Percentiles rank a stretch among this genome's conserved stretches.
These are phyloP conservation scores for Nadsonia starkeyi-henricii DNA, from an alignment of 1,139 yeast genomes.

Conservation along the genomic window DNA sequence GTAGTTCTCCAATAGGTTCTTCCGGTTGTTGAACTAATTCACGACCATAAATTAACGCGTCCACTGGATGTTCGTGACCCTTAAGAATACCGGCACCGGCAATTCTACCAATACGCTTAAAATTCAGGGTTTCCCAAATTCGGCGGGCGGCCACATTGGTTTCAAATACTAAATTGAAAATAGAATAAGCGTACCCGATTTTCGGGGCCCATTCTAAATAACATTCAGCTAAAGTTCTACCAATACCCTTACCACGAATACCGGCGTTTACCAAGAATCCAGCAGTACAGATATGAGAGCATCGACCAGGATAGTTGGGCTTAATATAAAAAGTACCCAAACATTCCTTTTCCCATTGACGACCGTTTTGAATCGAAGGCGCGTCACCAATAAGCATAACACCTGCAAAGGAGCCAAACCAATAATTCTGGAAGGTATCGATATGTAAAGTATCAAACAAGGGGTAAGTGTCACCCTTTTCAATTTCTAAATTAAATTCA, in stretches of 20 bases:
- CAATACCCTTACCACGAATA: slow-evolving; percentile 86
- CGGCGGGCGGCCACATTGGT: slow-evolving; percentile 71
- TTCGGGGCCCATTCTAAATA: slow-evolving; percentile 84
- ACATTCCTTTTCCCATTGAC: slow-evolving; percentile 85
- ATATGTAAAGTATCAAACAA: slow-evolving; percentile 63
- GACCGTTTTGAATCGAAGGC: slow-evolving; percentile 21
- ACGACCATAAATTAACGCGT: slow-evolving; percentile 61
- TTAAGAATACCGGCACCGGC: slow-evolving; percentile 78
- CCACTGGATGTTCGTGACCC: slow-evolving; percentile 73
- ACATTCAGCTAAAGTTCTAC: slow-evolving; percentile 69
- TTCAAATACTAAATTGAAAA: slow-evolving; percentile 79
- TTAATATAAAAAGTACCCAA: slow-evolving; percentile 72
- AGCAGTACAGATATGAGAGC: slow-evolving; percentile 87
- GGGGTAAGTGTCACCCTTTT: slow-evolving; percentile 77
- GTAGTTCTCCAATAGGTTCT: slow-evolving; percentile 39
- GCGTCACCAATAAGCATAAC: slow-evolving; percentile 58
- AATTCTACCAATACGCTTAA: slow-evolving; percentile 63
- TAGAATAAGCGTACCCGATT: slow-evolving; percentile 71
- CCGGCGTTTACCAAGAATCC: slow-evolving; percentile 85
- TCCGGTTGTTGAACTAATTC: slow-evolving; percentile 36
- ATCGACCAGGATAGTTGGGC: slow-evolving; percentile 86
- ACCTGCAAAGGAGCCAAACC: slow-evolving; percentile 79
- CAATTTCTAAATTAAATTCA: slow-evolving; percentile 87
- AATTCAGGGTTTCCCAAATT: slow-evolving; percentile 68
- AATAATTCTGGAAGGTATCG: slow-evolving; percentile 61